These are phyloP conservation scores for Climacium dendroides DNA, from an alignment of 225 moss, liverwort and hornwort species.

Conservation along the genomic window DNA sequence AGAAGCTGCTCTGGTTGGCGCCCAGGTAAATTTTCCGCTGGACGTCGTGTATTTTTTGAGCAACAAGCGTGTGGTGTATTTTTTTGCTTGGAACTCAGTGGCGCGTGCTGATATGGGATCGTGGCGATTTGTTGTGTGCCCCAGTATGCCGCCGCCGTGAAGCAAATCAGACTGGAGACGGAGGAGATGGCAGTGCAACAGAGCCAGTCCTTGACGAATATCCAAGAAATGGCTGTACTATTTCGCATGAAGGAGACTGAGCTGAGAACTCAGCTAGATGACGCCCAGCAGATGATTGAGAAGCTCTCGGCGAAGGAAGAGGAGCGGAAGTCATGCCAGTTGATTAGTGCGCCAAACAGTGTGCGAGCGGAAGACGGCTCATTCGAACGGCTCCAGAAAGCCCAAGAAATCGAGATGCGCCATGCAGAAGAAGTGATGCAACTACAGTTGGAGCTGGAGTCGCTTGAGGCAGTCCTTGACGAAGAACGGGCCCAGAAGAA, in stretches of 20 bases:
- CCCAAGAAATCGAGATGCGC: slow-evolving; percentile 79
- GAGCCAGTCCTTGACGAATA: slow-evolving; percentile 45
- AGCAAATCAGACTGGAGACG: slow-evolving; percentile 54
- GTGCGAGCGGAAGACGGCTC: slow-evolving; percentile 29
- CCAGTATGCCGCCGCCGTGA: slow-evolving; percentile 56
- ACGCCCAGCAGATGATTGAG: slow-evolving; percentile 46
- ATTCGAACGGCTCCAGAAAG: slow-evolving; percentile 44
- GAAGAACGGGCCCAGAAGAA: slow-evolving; percentile 52
- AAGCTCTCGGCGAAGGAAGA: slow-evolving; percentile 22
- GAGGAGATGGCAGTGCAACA: slow-evolving; percentile 64
- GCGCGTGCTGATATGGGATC: neutral
- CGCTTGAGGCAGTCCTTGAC: slow-evolving; percentile 56
- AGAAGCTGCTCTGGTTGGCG: slow-evolving; percentile 41
- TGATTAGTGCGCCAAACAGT: neutral
- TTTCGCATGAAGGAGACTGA: slow-evolving; percentile 68
- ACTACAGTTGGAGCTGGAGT: slow-evolving; percentile 69
- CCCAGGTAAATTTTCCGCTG: slow-evolving; percentile 17
- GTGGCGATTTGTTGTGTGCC: neutral
- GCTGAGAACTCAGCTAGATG: slow-evolving; percentile 50
- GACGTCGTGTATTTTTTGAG: neutral
- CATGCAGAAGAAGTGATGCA: slow-evolving; percentile 79
- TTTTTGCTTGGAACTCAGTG: neutral
- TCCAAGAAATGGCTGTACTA: slow-evolving; percentile 51
- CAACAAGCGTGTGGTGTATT: neutral
- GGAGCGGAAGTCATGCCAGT: neutral